Conservation (phyloP, 768 basidiomycete species). For the Pisolithus marmoratus region DNA sequence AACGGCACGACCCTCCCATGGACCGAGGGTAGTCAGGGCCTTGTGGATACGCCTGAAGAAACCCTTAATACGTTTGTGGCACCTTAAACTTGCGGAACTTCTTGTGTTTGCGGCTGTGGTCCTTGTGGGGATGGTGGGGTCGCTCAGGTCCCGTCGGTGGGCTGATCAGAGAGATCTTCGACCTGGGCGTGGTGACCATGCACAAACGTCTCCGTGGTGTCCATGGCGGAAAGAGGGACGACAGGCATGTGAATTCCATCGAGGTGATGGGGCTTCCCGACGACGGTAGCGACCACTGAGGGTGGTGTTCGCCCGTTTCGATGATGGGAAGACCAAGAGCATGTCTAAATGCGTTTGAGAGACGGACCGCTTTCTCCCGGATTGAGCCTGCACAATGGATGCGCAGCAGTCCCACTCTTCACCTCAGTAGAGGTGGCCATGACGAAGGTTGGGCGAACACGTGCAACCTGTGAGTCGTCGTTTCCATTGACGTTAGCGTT, state of each 20-base stretch:
- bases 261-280: background rate
- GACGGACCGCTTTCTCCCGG: slow-evolving; percentile 43
- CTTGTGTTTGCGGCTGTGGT: slow-evolving; percentile 20
- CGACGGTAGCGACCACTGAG: background rate
- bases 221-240: slow-evolving; percentile 20
- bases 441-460: slow-evolving; percentile 11
- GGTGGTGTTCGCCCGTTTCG: slow-evolving; percentile 17
- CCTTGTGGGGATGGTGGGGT: slow-evolving; percentile 2
- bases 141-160: slow-evolving; percentile 1
- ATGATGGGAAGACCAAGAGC: slow-evolving; percentile 50
- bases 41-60: slow-evolving; percentile 60
- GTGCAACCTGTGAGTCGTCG: slow-evolving; percentile 17
- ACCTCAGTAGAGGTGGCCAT: slow-evolving; percentile 5
- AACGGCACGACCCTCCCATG: slow-evolving; percentile 79
- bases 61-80: slow-evolving; percentile 10
- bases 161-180: slow-evolving; percentile 3
- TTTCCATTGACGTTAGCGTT: slow-evolving; percentile 26
- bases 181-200: slow-evolving; percentile 3
- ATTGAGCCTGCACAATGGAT: slow-evolving; percentile 32
- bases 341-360: slow-evolving; percentile 52
- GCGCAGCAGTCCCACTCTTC: slow-evolving; percentile 9
- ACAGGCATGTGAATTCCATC: slow-evolving; percentile 25
- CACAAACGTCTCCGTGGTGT: slow-evolving; percentile 8
- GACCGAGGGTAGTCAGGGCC: slow-evolving; percentile 65
- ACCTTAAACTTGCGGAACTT: slow-evolving; percentile 15